Conservation (phyloP, 768 basidiomycete genomes). For the Fomitopsis pulvina region DNA sequence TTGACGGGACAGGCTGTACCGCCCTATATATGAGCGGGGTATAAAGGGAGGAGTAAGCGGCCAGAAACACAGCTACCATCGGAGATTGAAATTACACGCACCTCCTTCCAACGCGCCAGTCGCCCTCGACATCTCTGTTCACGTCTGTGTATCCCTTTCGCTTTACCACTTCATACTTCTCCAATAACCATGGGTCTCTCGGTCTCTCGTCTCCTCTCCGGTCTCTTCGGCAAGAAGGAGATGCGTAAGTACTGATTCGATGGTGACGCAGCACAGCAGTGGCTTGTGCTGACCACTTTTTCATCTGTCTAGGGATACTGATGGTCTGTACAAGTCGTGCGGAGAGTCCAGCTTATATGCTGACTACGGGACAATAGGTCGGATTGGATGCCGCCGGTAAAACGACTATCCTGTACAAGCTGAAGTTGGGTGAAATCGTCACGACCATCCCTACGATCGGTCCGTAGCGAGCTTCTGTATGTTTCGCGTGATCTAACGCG, state of each 20-base stretch:
- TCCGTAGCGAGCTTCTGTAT: constrained; percentile 34
- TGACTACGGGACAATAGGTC: constrained; percentile 50
- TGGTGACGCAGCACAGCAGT: constrained; percentile 17
- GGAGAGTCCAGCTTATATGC: not conserved
- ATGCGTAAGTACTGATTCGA: constrained; percentile 72
- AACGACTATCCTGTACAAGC: constrained; percentile 97
- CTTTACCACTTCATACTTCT: constrained; percentile 13
- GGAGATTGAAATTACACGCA: constrained; percentile 20
- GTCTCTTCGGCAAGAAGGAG: constrained; percentile 97
- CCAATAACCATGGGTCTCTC: constrained; percentile 65
- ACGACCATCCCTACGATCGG: constrained; percentile 99
- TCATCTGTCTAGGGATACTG: constrained; percentile 72
- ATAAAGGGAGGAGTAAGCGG: constrained; percentile 1
- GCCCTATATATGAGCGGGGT: not conserved
- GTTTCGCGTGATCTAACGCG: constrained; percentile 7
- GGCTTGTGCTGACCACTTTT: constrained; percentile 16
- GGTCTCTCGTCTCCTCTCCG: constrained; percentile 67
- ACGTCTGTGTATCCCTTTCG: constrained; percentile 9
- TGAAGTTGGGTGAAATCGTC: constrained; percentile 99
- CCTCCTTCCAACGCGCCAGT: constrained; percentile 11
- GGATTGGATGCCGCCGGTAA: constrained; percentile 99
- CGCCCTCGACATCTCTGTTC: constrained; percentile 11
- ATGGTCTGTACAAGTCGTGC: constrained; percentile 53
- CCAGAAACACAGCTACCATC: constrained; percentile 14
- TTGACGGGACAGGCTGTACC: not conserved